Conservation (phyloP, 2,329 filamentous ascomycete species). For the Colletotrichum sidae region DNA sequence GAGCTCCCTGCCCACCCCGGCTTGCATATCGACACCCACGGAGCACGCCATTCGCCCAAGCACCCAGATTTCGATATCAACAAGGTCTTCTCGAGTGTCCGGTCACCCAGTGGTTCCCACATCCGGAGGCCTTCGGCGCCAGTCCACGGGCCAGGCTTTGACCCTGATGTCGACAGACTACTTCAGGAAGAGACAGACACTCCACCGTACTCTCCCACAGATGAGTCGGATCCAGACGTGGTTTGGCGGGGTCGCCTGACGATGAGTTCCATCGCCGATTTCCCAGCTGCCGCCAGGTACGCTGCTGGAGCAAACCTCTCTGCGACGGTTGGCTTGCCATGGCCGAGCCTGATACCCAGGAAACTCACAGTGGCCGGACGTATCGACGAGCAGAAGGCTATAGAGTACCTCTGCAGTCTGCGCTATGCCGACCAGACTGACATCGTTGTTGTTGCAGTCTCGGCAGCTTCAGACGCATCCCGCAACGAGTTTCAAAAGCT, state of each 20-base stretch:
- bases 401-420: slow-evolving; percentile 90
- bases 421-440: slow-evolving; percentile 86
- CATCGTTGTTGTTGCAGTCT: slow-evolving; percentile 82
- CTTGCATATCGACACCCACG: slow-evolving; percentile 52
- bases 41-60: slow-evolving; percentile 64
- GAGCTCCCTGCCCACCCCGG: slow-evolving; percentile 49
- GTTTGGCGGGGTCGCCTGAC: slow-evolving; percentile 82
- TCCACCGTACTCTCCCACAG: slow-evolving; percentile 85
- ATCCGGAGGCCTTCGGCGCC: slow-evolving; percentile 62
- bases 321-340: slow-evolving; percentile 64
- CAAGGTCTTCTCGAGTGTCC: slow-evolving; percentile 85
- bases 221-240: slow-evolving; percentile 77
- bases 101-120: slow-evolving; percentile 72
- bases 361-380: slow-evolving; percentile 80
- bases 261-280: slow-evolving; percentile 83
- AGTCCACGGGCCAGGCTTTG: slow-evolving; percentile 72
- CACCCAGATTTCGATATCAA: slow-evolving; percentile 82
- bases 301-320: slow-evolving; percentile 86
- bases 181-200: slow-evolving; percentile 83
- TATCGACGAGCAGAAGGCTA: slow-evolving; percentile 84
- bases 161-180: slow-evolving; percentile 90
- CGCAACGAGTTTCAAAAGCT: slow-evolving; percentile 76
- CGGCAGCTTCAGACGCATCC: slow-evolving; percentile 70
- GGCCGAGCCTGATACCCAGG: slow-evolving; percentile 80
- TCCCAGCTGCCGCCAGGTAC: slow-evolving; percentile 82